Evolutionary conservation across 2,329 filamentous ascomycete species (phyloP).

Genomic region (Beauveria caledonica): DNA sequence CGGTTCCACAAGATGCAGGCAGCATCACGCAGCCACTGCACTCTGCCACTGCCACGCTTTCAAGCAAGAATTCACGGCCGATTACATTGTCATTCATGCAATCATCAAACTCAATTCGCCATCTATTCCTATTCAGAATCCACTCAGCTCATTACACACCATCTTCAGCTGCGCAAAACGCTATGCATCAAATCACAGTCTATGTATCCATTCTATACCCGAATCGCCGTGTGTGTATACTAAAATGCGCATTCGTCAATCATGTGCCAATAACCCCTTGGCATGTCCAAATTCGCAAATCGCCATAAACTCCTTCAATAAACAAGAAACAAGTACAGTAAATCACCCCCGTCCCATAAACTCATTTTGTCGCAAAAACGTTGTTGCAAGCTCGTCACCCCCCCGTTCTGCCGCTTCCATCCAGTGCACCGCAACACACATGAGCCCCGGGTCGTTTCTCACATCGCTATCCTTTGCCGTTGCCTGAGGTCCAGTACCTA

Average conservation of each 20-base stretch:
- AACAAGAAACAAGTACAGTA: background rate
- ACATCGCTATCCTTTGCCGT: constrained; percentile 37
- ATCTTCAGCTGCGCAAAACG: background rate
- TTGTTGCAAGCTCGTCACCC: constrained; percentile 77
- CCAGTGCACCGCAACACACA: constrained; percentile 96
- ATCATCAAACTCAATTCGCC: too few relatives aligned
- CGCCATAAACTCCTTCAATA: background rate
- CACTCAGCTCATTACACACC: background rate
- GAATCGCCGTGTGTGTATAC: background rate
- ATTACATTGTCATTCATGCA: too few relatives aligned
- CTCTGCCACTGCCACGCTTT: background rate
- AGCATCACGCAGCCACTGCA: background rate
- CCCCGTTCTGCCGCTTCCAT: constrained; percentile 84
- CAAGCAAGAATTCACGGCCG: too few relatives aligned
- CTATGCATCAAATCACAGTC: constrained; percentile 1
- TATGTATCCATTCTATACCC: constrained; percentile 8
- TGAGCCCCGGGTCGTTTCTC: constrained; percentile 72
- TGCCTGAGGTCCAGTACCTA: background rate
- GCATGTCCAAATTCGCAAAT: background rate
- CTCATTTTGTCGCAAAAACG: constrained; percentile 66
- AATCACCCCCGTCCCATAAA: constrained; percentile 26
- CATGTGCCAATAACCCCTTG: background rate
- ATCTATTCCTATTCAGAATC: background rate
- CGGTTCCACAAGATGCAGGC: background rate
- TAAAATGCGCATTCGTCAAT: background rate